These are phyloP conservation scores for Juglanconis sp. DNA, from an alignment of 2,329 filamentous ascomycete species.

Conservation along the genomic window DNA sequence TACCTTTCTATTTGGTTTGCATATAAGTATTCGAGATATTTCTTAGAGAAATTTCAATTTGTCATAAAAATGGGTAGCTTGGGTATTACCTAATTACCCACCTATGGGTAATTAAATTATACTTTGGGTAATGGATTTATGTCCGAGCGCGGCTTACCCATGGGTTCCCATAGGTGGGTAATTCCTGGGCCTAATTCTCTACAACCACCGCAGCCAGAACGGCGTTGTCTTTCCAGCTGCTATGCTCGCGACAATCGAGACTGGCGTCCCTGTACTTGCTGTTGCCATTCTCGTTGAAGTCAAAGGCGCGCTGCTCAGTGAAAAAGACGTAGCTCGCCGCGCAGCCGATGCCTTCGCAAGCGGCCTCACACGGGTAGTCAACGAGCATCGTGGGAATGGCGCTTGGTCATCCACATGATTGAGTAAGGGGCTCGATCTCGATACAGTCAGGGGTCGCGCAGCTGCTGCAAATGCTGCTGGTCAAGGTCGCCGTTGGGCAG, in stretches of 20 bases:
- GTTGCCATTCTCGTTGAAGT: neutral
- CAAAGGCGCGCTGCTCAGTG: slow-evolving; percentile 11
- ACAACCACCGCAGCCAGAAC: slow-evolving; percentile 9
- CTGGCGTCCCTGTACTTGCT: slow-evolving; percentile 1
- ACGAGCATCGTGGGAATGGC: slow-evolving; percentile 14
- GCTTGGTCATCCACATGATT: slow-evolving; percentile 20
- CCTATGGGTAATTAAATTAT: too few species aligned
- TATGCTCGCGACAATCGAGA: slow-evolving; percentile 1
- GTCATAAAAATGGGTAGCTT: too few species aligned
- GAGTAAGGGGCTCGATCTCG: slow-evolving; percentile 18
- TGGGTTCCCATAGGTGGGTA: too few species aligned
- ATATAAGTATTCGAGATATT: too few species aligned
- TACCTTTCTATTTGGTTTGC: too few species aligned
- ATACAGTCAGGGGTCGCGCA: slow-evolving; percentile 19
- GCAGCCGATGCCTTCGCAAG: slow-evolving; percentile 19
- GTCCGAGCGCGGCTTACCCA: too few species aligned
- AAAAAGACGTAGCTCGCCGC: slow-evolving; percentile 15
- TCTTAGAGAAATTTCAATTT: too few species aligned
- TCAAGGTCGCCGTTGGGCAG: slow-evolving; percentile 22
- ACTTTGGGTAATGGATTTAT: too few species aligned
- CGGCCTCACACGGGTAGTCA: slow-evolving; percentile 18
- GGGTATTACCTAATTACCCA: too few species aligned
- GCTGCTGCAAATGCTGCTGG: slow-evolving; percentile 17
- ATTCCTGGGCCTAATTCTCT: neutral
- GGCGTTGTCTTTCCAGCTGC: slow-evolving; percentile 10